phyloP scores from a whole-genome alignment of 2,329 filamentous ascomycete genomes.

The Sporothrix euskadiensis region DNA sequence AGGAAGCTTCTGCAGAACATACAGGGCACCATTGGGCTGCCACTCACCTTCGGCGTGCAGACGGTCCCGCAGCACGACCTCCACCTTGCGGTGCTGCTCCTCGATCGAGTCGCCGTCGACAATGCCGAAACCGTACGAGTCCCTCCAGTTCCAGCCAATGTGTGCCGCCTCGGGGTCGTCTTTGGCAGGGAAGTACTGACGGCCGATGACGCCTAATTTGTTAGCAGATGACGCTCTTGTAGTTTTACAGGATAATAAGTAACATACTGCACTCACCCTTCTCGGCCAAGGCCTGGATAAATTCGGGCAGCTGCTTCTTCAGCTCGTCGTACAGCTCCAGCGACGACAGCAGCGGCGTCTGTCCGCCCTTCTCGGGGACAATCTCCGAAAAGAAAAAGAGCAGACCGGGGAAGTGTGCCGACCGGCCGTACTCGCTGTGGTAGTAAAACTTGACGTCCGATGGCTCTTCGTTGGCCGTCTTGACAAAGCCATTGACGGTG shows the following conservation, averaged over 20 bases:
- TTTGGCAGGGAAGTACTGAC: slow-evolving; percentile 30
- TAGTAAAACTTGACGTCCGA: slow-evolving; percentile 26
- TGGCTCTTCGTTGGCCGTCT: slow-evolving; percentile 31
- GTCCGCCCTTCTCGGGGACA: slow-evolving; percentile 27
- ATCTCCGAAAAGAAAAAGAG: slow-evolving; percentile 29
- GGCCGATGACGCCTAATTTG: slow-evolving; percentile 22
- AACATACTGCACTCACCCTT: slow-evolving; percentile 21
- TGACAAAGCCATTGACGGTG: slow-evolving; percentile 18
- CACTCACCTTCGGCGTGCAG: slow-evolving; percentile 29
- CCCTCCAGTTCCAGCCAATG: slow-evolving; percentile 32
- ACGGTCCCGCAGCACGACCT: slow-evolving; percentile 16
- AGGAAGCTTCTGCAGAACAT: slow-evolving; percentile 29
- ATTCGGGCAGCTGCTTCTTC: slow-evolving; percentile 25
- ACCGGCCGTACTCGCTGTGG: slow-evolving; percentile 30
- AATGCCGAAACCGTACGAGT: slow-evolving; percentile 31
- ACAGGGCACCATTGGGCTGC: slow-evolving; percentile 29
- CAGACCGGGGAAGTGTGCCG: slow-evolving; percentile 26
- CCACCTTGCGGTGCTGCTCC: slow-evolving; percentile 28
- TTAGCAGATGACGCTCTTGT: neutral
- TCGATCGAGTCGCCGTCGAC: slow-evolving; percentile 15
- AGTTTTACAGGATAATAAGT: neutral
- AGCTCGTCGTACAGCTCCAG: slow-evolving; percentile 29
- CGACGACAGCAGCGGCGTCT: slow-evolving; percentile 30
- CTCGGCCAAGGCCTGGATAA: slow-evolving; percentile 25
- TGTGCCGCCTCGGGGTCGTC: slow-evolving; percentile 27